Evolutionary conservation across 768 basidiomycete species (phyloP).

Genomic region (Russula brevipes): DNA sequence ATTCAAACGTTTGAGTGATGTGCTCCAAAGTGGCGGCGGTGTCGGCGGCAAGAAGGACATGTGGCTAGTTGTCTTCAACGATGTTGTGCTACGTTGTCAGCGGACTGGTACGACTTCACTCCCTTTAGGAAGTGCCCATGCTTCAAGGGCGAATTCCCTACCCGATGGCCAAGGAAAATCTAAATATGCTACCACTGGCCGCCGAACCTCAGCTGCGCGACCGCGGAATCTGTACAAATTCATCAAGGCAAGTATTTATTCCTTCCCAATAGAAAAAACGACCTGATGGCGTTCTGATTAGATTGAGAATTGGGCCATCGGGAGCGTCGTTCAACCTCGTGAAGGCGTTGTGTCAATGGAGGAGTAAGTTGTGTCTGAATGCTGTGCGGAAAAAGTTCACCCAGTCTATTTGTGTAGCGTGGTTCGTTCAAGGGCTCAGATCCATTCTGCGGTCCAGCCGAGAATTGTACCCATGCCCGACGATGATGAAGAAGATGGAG

Average conservation of each 20-base stretch:
- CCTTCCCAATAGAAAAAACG: conserved; percentile 7
- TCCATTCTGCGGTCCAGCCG: conserved; percentile 53
- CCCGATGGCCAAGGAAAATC: conserved; percentile 81
- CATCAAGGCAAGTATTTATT: conserved; percentile 57
- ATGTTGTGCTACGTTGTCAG: conserved; percentile 90
- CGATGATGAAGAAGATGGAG: conserved; percentile 51
- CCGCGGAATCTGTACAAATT: conserved; percentile 94
- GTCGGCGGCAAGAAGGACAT: conserved; percentile 73
- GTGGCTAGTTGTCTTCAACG: conserved; percentile 95
- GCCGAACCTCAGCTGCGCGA: conserved; percentile 68
- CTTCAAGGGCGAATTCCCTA: conserved; percentile 65
- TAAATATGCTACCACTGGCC: conserved; percentile 79
- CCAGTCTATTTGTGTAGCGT: conserved; percentile 42
- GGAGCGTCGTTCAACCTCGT: conserved; percentile 65
- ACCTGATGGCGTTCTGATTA: conserved; percentile 30
- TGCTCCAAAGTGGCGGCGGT: conserved; percentile 55
- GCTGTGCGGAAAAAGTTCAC: conserved; percentile 11
- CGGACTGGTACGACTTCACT: conserved; percentile 83
- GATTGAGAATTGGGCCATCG: conserved; percentile 88
- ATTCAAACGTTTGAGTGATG: conserved; percentile 85
- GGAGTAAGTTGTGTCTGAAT: conserved; percentile 53
- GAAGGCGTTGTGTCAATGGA: conserved; percentile 87
- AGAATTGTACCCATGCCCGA: conserved; percentile 64
- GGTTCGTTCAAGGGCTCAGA: conserved; percentile 62
- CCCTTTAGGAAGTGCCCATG: conserved; percentile 64